These are phyloP conservation scores for Kernera saxatilis DNA, from an alignment of 345 rosid genomes.

Conservation along the genomic window DNA sequence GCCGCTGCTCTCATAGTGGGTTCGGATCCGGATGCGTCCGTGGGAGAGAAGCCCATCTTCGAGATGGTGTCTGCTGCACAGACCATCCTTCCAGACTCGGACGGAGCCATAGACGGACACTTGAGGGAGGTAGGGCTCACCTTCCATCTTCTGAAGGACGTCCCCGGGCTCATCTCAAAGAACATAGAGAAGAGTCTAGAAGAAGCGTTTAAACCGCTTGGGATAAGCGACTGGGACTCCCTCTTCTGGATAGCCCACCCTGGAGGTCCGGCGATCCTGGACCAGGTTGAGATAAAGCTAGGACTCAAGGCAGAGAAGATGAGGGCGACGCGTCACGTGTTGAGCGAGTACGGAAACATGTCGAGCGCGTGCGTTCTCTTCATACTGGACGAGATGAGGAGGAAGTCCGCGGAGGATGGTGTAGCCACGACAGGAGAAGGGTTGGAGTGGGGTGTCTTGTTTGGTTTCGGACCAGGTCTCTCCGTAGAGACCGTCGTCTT, in stretches of 20 bases:
- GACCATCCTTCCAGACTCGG: constrained; percentile 68
- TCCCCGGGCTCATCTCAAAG: constrained; percentile 65
- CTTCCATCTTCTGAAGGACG: constrained; percentile 59
- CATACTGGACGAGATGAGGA: constrained; percentile 76
- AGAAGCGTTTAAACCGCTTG: constrained; percentile 65
- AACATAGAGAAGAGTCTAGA: constrained; percentile 58
- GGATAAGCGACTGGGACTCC: constrained; percentile 76
- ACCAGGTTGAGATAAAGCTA: constrained; percentile 52
- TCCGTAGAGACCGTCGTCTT: constrained; percentile 75
- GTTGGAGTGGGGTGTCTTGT: constrained; percentile 75
- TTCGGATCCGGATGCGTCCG: constrained; percentile 43
- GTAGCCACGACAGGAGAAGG: constrained; percentile 70
- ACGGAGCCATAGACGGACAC: constrained; percentile 67
- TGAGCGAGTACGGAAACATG: constrained; percentile 77
- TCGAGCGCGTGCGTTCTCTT: constrained; percentile 78
- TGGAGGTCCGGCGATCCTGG: constrained; percentile 67
- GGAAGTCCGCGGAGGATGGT: constrained; percentile 47
- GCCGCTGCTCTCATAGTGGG: constrained; percentile 69
- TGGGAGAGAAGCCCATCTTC: constrained; percentile 52
- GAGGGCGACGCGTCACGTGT: constrained; percentile 51
- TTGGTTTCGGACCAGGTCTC: constrained; percentile 88
- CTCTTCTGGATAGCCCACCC: constrained; percentile 80
- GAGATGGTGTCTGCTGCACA: constrained; percentile 64
- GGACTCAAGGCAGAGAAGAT: constrained; percentile 51
- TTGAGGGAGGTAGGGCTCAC: constrained; percentile 69